Conservation (phyloP, 179 eudicot genomes). For the Drosera spatulata region DNA sequence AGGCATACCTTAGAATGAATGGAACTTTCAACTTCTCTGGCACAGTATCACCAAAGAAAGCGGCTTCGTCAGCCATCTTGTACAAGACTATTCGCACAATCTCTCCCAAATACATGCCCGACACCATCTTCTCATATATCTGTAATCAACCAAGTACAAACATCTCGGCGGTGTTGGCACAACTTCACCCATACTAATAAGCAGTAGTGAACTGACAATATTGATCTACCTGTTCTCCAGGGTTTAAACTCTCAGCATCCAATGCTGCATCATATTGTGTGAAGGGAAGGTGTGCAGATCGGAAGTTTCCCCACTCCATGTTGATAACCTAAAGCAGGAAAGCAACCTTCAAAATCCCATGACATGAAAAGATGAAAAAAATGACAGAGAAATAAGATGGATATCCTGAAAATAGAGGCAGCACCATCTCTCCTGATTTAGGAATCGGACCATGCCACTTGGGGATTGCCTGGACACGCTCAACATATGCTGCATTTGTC, state of each 20-base stretch:
- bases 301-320: constrained; percentile 70
- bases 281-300: constrained; percentile 47
- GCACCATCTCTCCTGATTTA: constrained; percentile 64
- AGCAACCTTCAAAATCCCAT: no score
- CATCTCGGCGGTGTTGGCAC: no score
- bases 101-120: constrained; percentile 91
- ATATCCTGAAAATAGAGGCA: no score
- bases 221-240: constrained; percentile 47
- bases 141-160: not conserved
- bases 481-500: constrained; percentile 84
- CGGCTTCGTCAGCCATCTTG: constrained; percentile 45
- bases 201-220: not conserved
- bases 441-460: constrained; percentile 55
- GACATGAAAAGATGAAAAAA: no score
- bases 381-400: no score
- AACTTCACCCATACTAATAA: not conserved
- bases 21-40: constrained; percentile 34
- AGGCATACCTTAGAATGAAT: constrained; percentile 41
- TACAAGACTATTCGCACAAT: constrained; percentile 63
- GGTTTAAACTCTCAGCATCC: constrained; percentile 62
- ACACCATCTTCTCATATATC: constrained; percentile 84
- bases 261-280: constrained; percentile 56
- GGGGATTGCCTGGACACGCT: constrained; percentile 50
- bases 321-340: constrained; percentile 35
- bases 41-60: constrained; percentile 44